These are phyloP conservation scores for Candida piceae DNA, from an alignment of 805 yeast species.

Conservation along the genomic window DNA sequence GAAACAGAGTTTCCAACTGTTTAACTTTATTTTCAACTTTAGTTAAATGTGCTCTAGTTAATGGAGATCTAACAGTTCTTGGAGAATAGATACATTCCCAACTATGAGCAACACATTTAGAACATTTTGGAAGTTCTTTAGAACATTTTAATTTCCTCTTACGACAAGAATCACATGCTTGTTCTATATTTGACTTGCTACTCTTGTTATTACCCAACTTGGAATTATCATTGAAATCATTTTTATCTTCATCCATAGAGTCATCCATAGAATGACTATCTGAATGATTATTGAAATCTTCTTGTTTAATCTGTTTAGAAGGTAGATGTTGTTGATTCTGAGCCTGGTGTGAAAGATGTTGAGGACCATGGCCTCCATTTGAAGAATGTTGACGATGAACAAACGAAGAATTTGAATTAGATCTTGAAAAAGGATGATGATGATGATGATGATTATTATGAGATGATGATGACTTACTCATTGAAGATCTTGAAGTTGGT, in stretches of 20 bases:
- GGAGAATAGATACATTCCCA: slow-evolving; percentile 82
- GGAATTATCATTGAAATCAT: neutral
- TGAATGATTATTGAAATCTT: no score
- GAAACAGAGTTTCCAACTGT: slow-evolving; percentile 40
- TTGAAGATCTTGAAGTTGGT: neutral
- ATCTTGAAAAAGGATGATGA: neutral
- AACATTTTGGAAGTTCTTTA: slow-evolving; percentile 70
- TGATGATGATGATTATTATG: no score
- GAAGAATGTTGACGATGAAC: slow-evolving; percentile 22
- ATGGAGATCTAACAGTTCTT: slow-evolving; percentile 68
- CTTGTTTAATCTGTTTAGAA: slow-evolving; percentile 2
- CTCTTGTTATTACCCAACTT: neutral
- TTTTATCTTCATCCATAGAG: neutral
- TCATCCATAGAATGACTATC: no score
- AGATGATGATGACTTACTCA: no score
- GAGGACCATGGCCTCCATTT: slow-evolving; percentile 20
- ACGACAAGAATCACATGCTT: slow-evolving; percentile 80
- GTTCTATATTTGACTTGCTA: slow-evolving; percentile 34
- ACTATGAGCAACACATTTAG: slow-evolving; percentile 64
- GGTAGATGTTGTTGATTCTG: slow-evolving; percentile 13
- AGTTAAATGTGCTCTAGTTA: slow-evolving; percentile 77
- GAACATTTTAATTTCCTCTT: slow-evolving; percentile 76
- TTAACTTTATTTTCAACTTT: slow-evolving; percentile 59
- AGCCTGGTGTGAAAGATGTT: slow-evolving; percentile 14
- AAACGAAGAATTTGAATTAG: slow-evolving; percentile 9